Evolutionary conservation across 768 basidiomycete genomes (phyloP).

Genomic region (Mycena epipterygia): DNA sequence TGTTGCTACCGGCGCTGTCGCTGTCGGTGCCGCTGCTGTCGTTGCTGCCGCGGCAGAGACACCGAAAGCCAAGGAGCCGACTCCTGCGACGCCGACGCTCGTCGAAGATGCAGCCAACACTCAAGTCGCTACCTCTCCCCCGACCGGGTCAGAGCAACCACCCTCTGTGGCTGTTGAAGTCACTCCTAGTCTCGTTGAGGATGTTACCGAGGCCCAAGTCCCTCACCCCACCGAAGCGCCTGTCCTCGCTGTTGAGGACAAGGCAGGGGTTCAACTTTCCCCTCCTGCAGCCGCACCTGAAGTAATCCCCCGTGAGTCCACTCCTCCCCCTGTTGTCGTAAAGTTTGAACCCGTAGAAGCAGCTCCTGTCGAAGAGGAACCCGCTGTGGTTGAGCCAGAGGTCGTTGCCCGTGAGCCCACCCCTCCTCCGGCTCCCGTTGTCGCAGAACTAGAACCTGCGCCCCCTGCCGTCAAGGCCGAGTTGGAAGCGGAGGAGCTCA

Average conservation of each 20-base stretch:
- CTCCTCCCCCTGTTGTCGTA: not conserved
- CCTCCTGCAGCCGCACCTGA: no score
- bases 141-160: not conserved
- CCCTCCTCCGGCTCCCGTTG: not conserved
- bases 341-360: no score
- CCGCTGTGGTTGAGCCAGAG: not conserved
- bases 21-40: conserved; percentile 33
- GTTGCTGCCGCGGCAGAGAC: conserved; percentile 23
- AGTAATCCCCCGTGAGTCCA: no score
- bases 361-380: not conserved
- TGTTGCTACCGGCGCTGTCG: conserved; percentile 34
- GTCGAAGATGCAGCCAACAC: conserved; percentile 24
- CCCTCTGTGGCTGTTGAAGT: not conserved
- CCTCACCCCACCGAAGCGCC: conserved; percentile 14
- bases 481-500: not conserved
- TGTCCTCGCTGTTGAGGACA: not conserved
- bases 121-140: conserved; percentile 3
- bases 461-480: not conserved
- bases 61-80: conserved; percentile 19
- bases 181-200: conserved; percentile 16
- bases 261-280: no score
- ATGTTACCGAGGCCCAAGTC: conserved; percentile 18
- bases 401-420: not conserved
- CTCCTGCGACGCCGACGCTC: not conserved
- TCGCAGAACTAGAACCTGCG: not conserved